Conservation (phyloP, 345 rosid genomes). For the Cardiospermum halicacabum region DNA sequence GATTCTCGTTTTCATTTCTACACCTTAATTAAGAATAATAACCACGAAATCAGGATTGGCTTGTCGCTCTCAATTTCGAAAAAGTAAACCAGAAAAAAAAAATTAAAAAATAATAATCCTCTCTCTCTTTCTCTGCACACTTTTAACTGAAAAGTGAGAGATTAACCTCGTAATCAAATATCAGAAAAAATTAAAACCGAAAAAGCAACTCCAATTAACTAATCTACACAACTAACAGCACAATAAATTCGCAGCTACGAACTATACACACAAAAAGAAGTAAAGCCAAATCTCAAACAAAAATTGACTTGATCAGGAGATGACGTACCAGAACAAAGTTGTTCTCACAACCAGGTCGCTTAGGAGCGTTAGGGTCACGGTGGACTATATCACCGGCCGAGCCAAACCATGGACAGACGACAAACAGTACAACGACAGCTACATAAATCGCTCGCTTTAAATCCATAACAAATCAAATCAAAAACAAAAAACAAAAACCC, state of each 20-base stretch:
- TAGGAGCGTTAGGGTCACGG: constrained; percentile 70
- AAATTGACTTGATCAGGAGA: not conserved
- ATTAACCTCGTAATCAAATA: not conserved
- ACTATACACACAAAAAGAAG: not conserved
- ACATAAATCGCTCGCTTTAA: constrained; percentile 9
- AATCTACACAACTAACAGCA: not conserved
- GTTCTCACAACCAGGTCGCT: constrained; percentile 79
- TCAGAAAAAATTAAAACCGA: not conserved
- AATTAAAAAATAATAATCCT: not conserved
- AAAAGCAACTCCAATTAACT: not conserved
- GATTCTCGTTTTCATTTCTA: not conserved
- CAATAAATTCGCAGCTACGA: not conserved
- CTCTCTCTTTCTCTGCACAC: too few species aligned
- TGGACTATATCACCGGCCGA: constrained; percentile 91
- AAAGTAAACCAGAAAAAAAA: not conserved
- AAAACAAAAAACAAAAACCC: not conserved
- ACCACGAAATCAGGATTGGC: not conserved
- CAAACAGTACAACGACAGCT: constrained; percentile 23
- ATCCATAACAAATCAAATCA: constrained; percentile 2
- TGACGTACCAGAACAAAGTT: constrained; percentile 76
- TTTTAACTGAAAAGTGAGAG: not conserved
- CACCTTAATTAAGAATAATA: too few species aligned
- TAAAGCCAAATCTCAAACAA: not conserved
- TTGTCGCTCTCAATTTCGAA: not conserved
- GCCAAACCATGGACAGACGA: constrained; percentile 27